These are phyloP conservation scores for Trypanosoma mega DNA, from an alignment of 208 protist genomes.

Conservation along the genomic window DNA sequence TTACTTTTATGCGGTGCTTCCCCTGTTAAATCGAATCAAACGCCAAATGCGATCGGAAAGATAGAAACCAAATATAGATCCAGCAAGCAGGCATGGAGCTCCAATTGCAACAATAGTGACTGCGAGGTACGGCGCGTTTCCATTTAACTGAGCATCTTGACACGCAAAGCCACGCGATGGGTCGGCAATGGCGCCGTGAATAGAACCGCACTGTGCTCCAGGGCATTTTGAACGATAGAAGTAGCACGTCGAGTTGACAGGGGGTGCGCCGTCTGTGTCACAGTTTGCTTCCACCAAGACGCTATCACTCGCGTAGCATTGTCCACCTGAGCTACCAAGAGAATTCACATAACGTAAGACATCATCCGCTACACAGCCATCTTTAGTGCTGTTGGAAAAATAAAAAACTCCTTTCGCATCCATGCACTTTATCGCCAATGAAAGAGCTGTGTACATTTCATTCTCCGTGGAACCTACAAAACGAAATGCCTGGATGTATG, in stretches of 20 bases:
- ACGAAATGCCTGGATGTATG: slow-evolving; percentile 10
- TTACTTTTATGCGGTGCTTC: neutral
- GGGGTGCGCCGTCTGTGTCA: neutral
- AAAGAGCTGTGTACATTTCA: neutral
- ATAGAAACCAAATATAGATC: slow-evolving; percentile 18
- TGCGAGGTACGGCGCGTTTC: slow-evolving; percentile 7
- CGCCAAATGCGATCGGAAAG: neutral
- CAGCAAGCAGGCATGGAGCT: slow-evolving; percentile 8
- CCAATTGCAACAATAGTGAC: slow-evolving; percentile 15
- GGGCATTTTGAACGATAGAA: slow-evolving; percentile 17
- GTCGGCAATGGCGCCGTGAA: slow-evolving; percentile 6
- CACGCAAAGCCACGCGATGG: slow-evolving; percentile 12
- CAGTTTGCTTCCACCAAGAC: neutral
- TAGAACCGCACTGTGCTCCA: slow-evolving; percentile 9
- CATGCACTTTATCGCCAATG: slow-evolving; percentile 12
- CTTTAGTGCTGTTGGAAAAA: neutral
- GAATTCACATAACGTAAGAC: slow-evolving; percentile 14
- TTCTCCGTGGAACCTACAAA: neutral
- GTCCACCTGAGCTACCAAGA: slow-evolving; percentile 4
- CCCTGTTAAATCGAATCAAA: neutral
- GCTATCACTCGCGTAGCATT: slow-evolving; percentile 9
- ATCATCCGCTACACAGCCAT: slow-evolving; percentile 16
- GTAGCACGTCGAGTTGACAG: slow-evolving; percentile 8
- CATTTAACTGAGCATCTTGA: neutral
- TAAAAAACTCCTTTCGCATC: slow-evolving; percentile 10